Evolutionary conservation across 2,329 filamentous ascomycete genomes (phyloP), one percentile per base, ranked within the genome.

Genomic region (Chaetomiaceae sp.): DNA sequence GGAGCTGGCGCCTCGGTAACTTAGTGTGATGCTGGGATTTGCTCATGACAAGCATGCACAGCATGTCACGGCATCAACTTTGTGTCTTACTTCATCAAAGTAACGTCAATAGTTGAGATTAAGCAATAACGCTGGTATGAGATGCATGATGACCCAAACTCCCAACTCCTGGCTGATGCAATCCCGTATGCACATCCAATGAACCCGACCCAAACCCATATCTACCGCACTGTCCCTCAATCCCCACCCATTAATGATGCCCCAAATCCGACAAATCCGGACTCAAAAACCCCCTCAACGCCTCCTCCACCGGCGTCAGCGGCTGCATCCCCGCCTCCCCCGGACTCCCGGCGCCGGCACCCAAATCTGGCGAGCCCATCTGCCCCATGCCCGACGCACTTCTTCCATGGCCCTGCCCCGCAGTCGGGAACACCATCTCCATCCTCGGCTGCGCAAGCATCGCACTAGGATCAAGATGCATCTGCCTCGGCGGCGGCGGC

Each of bases 281-380:
- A 14, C 45, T 42, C 45, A 53, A 34, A n/a, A 53, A 48, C 15
- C 36, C 48, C 20, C 42, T 40, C 35, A 53, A 26, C 42, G 45
- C 34, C 35, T 44, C 47, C 36, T 53, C 51, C 17, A 44, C 51
- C 20, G 48, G 51, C 48, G 51, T 53, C 45, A 53, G 14, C n/a
- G 48, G 45, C 48, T 22, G 26, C 32, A 42, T 32, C 42, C 30
- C 39, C 15, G 24, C 36, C 2, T 19, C 42, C 1, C n/a, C 40
- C 24, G 36, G 24, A 5, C 39, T 35, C 2, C 20, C 26, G 3
- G n/a, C n/a, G n/a, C n/a, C n/a, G n/a, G n/a, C n/a, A n/a, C 36
- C 37, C 29, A 41, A n/a, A 14, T 39, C 17, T 14, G 49, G 46
- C 15, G 46, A 42, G 5, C 18, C 22, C 20, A 49, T 40, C 36